Conservation (phyloP, 176 grass and related monocot genomes). For the Carex cristatella region DNA sequence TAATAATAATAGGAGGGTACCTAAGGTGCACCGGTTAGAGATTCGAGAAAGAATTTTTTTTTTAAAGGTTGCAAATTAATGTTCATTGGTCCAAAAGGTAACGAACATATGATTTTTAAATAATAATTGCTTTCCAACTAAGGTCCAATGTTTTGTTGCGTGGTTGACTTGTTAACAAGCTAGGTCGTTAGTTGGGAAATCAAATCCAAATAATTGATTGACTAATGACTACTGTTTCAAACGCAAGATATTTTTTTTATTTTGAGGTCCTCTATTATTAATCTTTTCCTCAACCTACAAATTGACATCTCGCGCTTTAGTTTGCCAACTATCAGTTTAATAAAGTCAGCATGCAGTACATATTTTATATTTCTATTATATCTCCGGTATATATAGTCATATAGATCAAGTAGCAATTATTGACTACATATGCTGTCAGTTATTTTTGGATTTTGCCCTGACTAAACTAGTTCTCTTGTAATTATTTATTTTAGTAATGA, state of each 20-base stretch:
- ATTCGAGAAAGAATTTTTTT: neutral
- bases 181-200: slow-evolving; percentile 28
- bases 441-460: too few relatives aligned
- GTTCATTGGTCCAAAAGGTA: neutral
- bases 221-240: slow-evolving; percentile 13
- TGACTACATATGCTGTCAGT: too few relatives aligned
- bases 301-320: slow-evolving; percentile 14
- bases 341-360: neutral
- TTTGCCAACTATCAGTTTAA: slow-evolving; percentile 18
- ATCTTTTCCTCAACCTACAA: slow-evolving; percentile 7
- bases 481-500: too few relatives aligned
- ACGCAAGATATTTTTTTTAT: slow-evolving; percentile 1
- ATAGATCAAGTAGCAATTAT: neutral
- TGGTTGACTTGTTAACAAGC: slow-evolving; percentile 15
- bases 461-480: too few relatives aligned
- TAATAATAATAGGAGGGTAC: neutral
- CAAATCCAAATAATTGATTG: slow-evolving; percentile 36
- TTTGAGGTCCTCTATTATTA: neutral
- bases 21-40: neutral
- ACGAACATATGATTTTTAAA: neutral
- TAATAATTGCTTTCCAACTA: slow-evolving; percentile 9
- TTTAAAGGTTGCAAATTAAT: neutral
- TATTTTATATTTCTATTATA: neutral
- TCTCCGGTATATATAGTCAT: too few relatives aligned
- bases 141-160: slow-evolving; percentile 3